These are phyloP conservation scores for Psilocybe cubensis DNA, from an alignment of 768 basidiomycete species.

Conservation along the genomic window DNA sequence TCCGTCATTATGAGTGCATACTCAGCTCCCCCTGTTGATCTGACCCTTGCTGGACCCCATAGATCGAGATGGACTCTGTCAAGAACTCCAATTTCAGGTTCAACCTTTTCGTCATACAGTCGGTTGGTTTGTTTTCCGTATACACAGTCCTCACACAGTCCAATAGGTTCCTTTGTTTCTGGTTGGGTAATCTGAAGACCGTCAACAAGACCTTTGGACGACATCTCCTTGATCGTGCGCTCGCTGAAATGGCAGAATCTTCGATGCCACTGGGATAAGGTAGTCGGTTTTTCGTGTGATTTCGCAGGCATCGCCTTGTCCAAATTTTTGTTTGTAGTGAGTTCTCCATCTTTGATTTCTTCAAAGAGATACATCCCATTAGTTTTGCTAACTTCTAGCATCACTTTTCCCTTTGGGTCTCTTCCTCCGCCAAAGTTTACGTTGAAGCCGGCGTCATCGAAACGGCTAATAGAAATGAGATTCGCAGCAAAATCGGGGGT, in stretches of 20 bases:
- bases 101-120: conserved; percentile 25
- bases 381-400: neutral
- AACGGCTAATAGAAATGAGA: conserved; percentile 23
- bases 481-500: conserved; percentile 28
- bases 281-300: conserved; percentile 21
- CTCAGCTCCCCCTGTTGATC: conserved; percentile 13
- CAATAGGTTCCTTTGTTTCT: neutral
- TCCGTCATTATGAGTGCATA: conserved; percentile 31
- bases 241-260: conserved; percentile 24
- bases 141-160: conserved; percentile 29
- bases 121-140: conserved; percentile 21
- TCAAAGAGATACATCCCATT: conserved; percentile 25
- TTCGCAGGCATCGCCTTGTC: conserved; percentile 10
- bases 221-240: conserved; percentile 11
- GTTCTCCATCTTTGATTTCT: neutral
- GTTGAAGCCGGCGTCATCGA: conserved; percentile 16
- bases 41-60: conserved; percentile 22
- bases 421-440: conserved; percentile 16
- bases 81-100: conserved; percentile 18
- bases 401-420: neutral
- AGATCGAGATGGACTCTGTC: conserved; percentile 28
- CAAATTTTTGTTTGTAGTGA: too few relatives aligned
- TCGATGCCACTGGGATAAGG: conserved; percentile 25
- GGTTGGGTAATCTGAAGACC: conserved; percentile 18
- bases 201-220: conserved; percentile 15